phyloP scores from a whole-genome alignment of 2,329 filamentous ascomycete species.

The Cryphonectria parasitica region DNA sequence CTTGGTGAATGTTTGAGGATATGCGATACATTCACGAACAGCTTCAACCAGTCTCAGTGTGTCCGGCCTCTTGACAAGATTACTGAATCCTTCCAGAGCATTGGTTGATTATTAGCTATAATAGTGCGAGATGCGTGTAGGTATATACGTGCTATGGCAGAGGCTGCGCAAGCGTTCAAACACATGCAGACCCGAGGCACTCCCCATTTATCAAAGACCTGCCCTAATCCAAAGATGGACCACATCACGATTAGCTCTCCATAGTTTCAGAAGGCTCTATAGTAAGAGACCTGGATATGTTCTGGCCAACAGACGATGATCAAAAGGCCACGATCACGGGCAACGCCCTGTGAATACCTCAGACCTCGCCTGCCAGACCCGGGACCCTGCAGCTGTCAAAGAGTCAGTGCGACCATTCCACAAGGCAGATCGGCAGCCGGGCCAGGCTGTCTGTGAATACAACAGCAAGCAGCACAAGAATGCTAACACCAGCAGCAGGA shows the following conservation, averaged over 20 bases:
- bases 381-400: constrained; percentile 11
- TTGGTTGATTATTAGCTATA: no score
- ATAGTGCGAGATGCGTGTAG: no score
- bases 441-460: not conserved
- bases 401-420: not conserved
- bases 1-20: constrained; percentile 21
- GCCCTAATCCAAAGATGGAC: no score
- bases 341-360: not conserved
- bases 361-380: not conserved
- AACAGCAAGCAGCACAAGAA: not conserved
- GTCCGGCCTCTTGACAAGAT: no score
- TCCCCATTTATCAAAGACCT: no score
- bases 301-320: not conserved
- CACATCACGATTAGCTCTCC: no score
- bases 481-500: not conserved
- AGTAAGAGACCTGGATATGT: not conserved
- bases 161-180: no score
- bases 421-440: not conserved
- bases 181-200: no score
- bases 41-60: not conserved
- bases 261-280: no score
- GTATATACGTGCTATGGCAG: no score
- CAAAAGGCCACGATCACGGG: not conserved
- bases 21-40: not conserved
- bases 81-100: no score